Evolutionary conservation across 345 rosid genomes (phyloP), one percentile per base, ranked within the genome.

Genomic region (Camelina hispida): DNA sequence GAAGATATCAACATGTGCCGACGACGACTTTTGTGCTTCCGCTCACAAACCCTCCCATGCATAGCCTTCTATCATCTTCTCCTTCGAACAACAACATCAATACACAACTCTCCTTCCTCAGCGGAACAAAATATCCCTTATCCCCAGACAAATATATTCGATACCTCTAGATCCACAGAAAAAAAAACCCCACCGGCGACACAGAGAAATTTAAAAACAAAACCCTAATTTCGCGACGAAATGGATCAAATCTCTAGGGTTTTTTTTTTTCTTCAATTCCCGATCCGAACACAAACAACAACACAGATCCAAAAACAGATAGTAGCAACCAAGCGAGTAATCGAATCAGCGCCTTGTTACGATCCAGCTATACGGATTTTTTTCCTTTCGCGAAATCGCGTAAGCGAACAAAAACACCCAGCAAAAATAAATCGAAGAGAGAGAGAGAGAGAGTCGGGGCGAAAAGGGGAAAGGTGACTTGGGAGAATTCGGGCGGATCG

Each of bases 11-110:
- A 85, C 89, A 88, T 88, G 81, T 80, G 90, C 90, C 75, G 86
- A n/a, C 78, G 90, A 86, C 65, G 87, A n/a, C 78, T 69, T 59
- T 58, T 70, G 75, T 35, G 14, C 81, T 81, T 71, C 81, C 68
- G 71, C 78, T 80, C 84, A 79, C 81, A 80, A 68, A 73, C 83
- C 81, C 83, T 75, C 74, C 86, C 88, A 85, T 78, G 88, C 91
- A 88, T 84, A 84, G 88, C 86, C 81, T 71, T 82, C 89, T 86
- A 52, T 85, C 93, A 86, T 86, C 79, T 82, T 82, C 88, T 72
- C 87, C 87, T 64, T 76, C 72, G 82, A 79, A 82, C 73, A 85
- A 82, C 73, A 85, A 84, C 85, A 88, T 84, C 77, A 84, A 86
- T 71, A 57, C 73, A 67, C 46, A 70, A 61, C 75, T 28, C 30